Evolutionary conservation across 2,329 filamentous ascomycete genomes (phyloP).

Genomic region (Aspergillus puulaauensis): DNA sequence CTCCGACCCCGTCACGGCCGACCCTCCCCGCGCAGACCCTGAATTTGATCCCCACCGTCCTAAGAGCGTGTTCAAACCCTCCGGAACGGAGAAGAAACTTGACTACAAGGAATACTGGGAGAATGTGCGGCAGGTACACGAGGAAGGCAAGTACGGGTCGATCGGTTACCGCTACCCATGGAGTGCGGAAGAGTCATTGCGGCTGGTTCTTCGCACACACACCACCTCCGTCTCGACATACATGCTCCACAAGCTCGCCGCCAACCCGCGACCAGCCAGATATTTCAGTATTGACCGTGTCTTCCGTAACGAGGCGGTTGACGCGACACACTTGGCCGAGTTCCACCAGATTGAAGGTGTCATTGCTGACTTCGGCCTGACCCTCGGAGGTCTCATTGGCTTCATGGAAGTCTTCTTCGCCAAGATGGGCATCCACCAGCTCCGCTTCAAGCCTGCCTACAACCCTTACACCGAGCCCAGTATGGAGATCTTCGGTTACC

Average conservation of each 20-base stretch:
- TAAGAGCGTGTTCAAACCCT: conserved; percentile 42
- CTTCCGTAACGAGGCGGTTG: conserved; percentile 96
- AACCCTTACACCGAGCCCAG: conserved; percentile 94
- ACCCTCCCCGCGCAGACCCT: conserved; percentile 62
- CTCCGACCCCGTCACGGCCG: conserved; percentile 77
- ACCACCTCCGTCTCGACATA: conserved; percentile 90
- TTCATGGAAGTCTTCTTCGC: conserved; percentile 95
- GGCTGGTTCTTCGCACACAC: conserved; percentile 90
- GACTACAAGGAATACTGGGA: conserved; percentile 87
- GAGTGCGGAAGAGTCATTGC: conserved; percentile 80
- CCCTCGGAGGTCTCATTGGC: conserved; percentile 86
- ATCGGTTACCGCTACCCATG: conserved; percentile 97
- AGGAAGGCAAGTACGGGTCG: conserved; percentile 88
- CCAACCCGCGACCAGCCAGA: conserved; percentile 78
- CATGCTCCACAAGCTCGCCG: conserved; percentile 85
- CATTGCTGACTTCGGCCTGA: conserved; percentile 93
- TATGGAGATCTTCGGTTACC: conserved; percentile 98
- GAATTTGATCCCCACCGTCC: conserved; percentile 37
- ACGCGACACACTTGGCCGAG: conserved; percentile 93
- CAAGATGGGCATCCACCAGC: conserved; percentile 85
- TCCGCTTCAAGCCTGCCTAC: conserved; percentile 97
- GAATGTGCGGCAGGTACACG: conserved; percentile 81
- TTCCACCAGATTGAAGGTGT: conserved; percentile 99
- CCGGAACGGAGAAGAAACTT: conserved; percentile 45
- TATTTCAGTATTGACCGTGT: conserved; percentile 99